Percentiles rank a stretch among this genome's conserved stretches.
phyloP scores from a whole-genome alignment of 257 asterid species.

The Capsicum pubescens region DNA sequence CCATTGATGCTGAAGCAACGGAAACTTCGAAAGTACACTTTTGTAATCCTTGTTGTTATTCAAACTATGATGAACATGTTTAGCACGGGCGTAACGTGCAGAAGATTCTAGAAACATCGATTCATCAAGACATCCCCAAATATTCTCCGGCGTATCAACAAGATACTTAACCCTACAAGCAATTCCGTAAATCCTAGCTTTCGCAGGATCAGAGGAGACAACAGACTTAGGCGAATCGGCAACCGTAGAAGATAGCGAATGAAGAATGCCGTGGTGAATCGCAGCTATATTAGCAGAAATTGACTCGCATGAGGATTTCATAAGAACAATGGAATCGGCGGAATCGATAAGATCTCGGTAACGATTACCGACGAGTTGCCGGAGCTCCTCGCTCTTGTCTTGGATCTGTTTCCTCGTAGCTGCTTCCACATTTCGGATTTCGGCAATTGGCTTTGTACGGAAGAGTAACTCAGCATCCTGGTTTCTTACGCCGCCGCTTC shows the following conservation, averaged over 20 bases:
- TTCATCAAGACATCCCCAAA: conserved; percentile 98
- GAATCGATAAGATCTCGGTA: conserved; percentile 98
- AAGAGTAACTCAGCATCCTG: conserved; percentile 92
- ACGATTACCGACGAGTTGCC: conserved; percentile 90
- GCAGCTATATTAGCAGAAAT: conserved; percentile 76
- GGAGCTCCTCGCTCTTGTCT: conserved; percentile 93
- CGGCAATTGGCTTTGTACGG: conserved; percentile 87
- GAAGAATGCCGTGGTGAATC: conserved; percentile 63
- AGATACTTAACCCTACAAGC: conserved; percentile 97
- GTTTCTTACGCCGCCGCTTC: conserved; percentile 47
- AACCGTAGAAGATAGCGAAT: conserved; percentile 68
- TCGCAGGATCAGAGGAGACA: conserved; percentile 48
- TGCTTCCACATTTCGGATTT: conserved; percentile 84
- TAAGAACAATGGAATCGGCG: conserved; percentile 87
- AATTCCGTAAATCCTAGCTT: conserved; percentile 74
- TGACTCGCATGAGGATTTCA: conserved; percentile 89
- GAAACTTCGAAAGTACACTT: conserved; percentile 73
- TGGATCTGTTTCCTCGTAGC: conserved; percentile 91
- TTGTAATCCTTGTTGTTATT: conserved; percentile 52
- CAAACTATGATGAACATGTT: conserved; percentile 76
- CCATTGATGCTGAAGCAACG: conserved; percentile 98
- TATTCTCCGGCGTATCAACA: conserved; percentile 98
- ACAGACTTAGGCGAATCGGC: conserved; percentile 60
- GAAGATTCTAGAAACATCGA: conserved; percentile 91
- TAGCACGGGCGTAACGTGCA: conserved; percentile 88